A percentile compares a stretch with the other conserved stretches of the same genome.
Conservation (phyloP, 1,284 basidiomycete species). For the Fistulina hepatica region DNA sequence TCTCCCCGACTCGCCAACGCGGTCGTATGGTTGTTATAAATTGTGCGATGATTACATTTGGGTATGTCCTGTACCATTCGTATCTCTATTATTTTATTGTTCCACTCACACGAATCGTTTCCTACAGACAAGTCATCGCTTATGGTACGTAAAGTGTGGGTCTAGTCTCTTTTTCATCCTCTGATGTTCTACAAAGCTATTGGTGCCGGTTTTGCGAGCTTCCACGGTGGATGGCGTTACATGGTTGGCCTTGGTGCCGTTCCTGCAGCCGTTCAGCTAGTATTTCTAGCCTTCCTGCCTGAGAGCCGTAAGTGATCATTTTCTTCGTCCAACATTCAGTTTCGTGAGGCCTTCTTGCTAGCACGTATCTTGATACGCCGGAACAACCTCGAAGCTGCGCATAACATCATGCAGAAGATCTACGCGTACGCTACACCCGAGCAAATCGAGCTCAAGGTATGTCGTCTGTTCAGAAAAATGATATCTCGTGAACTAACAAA, state of each 20-base stretch:
- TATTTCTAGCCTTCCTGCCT: conserved; percentile 55
- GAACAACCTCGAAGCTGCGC: conserved; percentile 39
- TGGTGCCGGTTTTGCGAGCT: conserved; percentile 59
- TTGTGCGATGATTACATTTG: conserved; percentile 15
- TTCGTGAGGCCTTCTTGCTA: conserved; percentile 21
- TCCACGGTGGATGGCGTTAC: conserved; percentile 66
- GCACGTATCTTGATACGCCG: conserved; percentile 63
- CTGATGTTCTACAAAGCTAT: conserved; percentile 24
- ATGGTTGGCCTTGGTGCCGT: conserved; percentile 71
- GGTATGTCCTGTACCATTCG: conserved; percentile 26
- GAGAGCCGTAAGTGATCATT: conserved; percentile 52
- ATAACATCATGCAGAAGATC: conserved; percentile 47
- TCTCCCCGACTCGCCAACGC: conserved; percentile 64
- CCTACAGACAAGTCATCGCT: conserved; percentile 59
- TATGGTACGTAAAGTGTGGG: conserved; percentile 32
- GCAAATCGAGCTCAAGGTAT: conserved; percentile 58
- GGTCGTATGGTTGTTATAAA: conserved; percentile 69
- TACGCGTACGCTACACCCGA: conserved; percentile 54
- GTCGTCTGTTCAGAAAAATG: neutral
- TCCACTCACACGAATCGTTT: too few relatives aligned
- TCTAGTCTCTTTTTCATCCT: neutral
- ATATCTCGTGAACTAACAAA: neutral
- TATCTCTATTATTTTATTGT: too few relatives aligned
- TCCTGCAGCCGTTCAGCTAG: conserved; percentile 56
- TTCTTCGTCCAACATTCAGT: neutral